phyloP scores from a whole-genome alignment of 1,139 yeast genomes.

The Yamadazyma blattariae region DNA sequence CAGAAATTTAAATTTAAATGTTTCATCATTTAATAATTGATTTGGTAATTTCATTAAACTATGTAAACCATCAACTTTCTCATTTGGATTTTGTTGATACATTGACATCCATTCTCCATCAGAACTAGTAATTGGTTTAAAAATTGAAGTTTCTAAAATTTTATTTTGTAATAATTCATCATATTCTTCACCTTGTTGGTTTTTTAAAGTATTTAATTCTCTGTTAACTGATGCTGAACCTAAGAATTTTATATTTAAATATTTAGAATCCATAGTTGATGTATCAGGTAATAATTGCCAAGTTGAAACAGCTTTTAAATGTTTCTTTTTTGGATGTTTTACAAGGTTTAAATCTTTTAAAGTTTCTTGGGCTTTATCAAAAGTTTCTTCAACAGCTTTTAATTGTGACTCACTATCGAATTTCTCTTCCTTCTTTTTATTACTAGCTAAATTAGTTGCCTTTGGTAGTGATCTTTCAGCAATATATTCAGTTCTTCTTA shows the following conservation, averaged over 20 bases:
- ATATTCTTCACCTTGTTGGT: slow-evolving; percentile 35
- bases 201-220: slow-evolving; percentile 31
- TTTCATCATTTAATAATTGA: slow-evolving; percentile 36
- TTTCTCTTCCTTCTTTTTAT: slow-evolving; percentile 14
- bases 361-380: slow-evolving; percentile 56
- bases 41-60: slow-evolving; percentile 50
- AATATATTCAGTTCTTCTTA: slow-evolving; percentile 92
- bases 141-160: slow-evolving; percentile 60
- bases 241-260: slow-evolving; percentile 66
- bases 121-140: slow-evolving; percentile 71
- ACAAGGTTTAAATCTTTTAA: slow-evolving; percentile 42
- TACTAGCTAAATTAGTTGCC: slow-evolving; percentile 8
- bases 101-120: slow-evolving; percentile 83
- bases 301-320: slow-evolving; percentile 69
- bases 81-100: slow-evolving; percentile 41
- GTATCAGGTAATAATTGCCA: slow-evolving; percentile 90
- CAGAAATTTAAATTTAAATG: slow-evolving; percentile 56
- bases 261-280: slow-evolving; percentile 78
- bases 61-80: slow-evolving; percentile 31
- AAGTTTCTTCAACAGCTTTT: slow-evolving; percentile 71
- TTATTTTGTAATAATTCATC: slow-evolving; percentile 41
- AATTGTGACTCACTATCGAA: slow-evolving; percentile 66
- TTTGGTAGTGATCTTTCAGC: slow-evolving; percentile 40
- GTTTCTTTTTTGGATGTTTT: slow-evolving; percentile 76
- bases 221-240: slow-evolving; percentile 71